Evolutionary conservation across 345 rosid genomes (phyloP).

Genomic region (Psidium guajava): DNA sequence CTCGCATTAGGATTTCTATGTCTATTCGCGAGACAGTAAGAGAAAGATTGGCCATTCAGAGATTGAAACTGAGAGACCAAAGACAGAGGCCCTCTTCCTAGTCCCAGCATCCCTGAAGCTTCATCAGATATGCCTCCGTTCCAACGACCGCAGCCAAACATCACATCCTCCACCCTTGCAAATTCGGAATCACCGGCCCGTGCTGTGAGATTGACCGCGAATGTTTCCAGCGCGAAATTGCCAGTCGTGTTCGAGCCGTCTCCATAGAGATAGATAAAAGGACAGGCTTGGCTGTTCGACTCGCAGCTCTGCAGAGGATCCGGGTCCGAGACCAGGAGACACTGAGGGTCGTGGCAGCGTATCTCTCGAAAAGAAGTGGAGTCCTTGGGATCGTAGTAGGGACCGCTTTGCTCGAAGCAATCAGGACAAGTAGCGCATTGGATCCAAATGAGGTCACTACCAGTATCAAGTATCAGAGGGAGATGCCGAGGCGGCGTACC

Average conservation of each 20-base stretch:
- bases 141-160: conserved; percentile 97
- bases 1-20: conserved; percentile 52
- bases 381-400: conserved; percentile 45
- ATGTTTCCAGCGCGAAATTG: conserved; percentile 69
- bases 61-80: conserved; percentile 83
- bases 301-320: conserved; percentile 49
- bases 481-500: conserved; percentile 80
- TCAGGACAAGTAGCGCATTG: conserved; percentile 68
- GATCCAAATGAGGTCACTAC: conserved; percentile 87
- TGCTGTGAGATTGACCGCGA: conserved; percentile 60
- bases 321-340: conserved; percentile 47
- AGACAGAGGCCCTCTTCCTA: conserved; percentile 87
- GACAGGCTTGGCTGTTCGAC: conserved; percentile 57
- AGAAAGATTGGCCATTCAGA: conserved; percentile 66
- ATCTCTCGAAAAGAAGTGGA: conserved; percentile 53
- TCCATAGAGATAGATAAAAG: conserved; percentile 81
- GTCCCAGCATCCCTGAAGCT: conserved; percentile 79
- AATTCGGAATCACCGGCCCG: conserved; percentile 24
- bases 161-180: conserved; percentile 45
- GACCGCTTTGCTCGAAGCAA: conserved; percentile 60
- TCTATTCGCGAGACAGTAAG: conserved; percentile 77
- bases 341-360: conserved; percentile 47
- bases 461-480: conserved; percentile 85
- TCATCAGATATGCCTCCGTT: conserved; percentile 74
- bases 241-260: conserved; percentile 90